Percentiles rank a stretch among this genome's conserved stretches.
Conservation (phyloP, 106 monocot genomes). For the Dioscorea zingiberensis region DNA sequence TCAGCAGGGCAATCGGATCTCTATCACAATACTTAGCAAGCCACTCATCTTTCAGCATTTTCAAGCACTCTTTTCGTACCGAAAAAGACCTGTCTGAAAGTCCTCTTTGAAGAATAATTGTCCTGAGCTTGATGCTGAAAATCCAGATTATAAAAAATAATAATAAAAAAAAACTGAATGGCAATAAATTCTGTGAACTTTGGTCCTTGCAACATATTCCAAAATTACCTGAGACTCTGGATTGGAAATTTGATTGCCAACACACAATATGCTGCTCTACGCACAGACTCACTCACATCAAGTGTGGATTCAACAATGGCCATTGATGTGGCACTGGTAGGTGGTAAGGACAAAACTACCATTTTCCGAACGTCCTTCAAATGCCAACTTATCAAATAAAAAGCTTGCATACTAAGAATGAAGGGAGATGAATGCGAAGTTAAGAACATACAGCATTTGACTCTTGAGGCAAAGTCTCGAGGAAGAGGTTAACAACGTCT, state of each 20-base stretch:
- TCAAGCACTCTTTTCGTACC: constrained; percentile 71
- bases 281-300: constrained; percentile 79
- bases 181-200: no score
- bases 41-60: constrained; percentile 94
- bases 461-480: constrained; percentile 52
- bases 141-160: neutral
- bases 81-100: constrained; percentile 65
- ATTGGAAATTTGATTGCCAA: constrained; percentile 84
- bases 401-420: no score
- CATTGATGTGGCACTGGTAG: constrained; percentile 44
- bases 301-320: constrained; percentile 61
- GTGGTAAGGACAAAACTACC: constrained; percentile 69
- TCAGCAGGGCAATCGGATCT: constrained; percentile 60
- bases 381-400: constrained; percentile 1
- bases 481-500: constrained; percentile 57
- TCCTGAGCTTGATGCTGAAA: constrained; percentile 84
- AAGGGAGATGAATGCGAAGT: no score
- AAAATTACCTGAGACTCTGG: constrained; percentile 83
- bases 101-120: constrained; percentile 78
- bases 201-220: no score
- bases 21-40: constrained; percentile 60
- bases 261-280: constrained; percentile 68
- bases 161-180: no score
- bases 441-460: constrained; percentile 53
- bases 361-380: constrained; percentile 74